Evolutionary conservation across 192 early-diverging fungal genomes (phyloP).

Genomic region (Linnemannia elongata): DNA sequence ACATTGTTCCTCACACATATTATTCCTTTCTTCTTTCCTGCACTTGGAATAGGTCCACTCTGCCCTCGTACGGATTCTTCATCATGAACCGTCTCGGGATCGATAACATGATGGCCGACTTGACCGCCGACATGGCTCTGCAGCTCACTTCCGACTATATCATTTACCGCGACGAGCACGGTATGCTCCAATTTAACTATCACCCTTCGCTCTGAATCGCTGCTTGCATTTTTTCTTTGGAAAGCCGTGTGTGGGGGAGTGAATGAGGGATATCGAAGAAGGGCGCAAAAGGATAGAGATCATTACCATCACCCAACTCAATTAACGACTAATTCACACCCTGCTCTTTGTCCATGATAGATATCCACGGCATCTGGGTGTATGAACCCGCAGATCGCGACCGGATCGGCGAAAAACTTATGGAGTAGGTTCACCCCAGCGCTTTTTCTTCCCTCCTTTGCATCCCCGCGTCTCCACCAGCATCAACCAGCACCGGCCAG

Average conservation of each 20-base stretch:
- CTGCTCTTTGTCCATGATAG: constrained; percentile 10
- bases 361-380: constrained; percentile 83
- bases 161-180: constrained; percentile 82
- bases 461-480: constrained; percentile 2
- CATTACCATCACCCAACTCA: background rate
- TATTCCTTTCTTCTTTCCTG: background rate
- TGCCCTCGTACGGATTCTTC: constrained; percentile 82
- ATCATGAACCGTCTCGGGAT: constrained; percentile 91
- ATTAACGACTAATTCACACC: background rate
- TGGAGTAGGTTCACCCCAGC: constrained; percentile 55
- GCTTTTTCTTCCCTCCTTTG: background rate
- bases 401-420: constrained; percentile 65
- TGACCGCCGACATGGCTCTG: constrained; percentile 81
- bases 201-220: background rate
- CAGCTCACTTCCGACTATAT: constrained; percentile 88
- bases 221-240: background rate
- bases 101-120: constrained; percentile 81
- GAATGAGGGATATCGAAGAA: background rate
- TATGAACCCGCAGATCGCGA: constrained; percentile 79
- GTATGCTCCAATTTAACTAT: constrained; percentile 38
- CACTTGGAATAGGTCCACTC: constrained; percentile 49
- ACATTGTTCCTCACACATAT: background rate
- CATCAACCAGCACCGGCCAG: background rate
- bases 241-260: background rate
- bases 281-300: too few relatives aligned